Evolutionary conservation across 2,329 filamentous ascomycete species (phyloP), one percentile per base, ranked within the genome.

Genomic region (Cladosporium colombiae): DNA sequence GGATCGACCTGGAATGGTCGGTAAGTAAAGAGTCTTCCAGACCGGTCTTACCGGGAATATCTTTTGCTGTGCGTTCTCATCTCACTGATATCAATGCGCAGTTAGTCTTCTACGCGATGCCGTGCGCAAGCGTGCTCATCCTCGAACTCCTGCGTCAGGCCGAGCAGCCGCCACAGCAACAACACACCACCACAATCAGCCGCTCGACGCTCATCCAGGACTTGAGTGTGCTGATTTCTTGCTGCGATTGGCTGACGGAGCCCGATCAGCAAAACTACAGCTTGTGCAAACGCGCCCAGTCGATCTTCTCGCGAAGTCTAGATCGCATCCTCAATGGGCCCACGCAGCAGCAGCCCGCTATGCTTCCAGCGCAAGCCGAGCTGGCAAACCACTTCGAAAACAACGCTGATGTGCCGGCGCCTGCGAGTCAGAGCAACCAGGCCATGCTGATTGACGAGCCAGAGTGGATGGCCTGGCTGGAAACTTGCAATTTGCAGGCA

Each of bases 111-210:
- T 65, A 58, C 50, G 66, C 66, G 21, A 65, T 67, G 57, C 66
- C 66, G 2, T 67, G 66, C 49, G 66, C 66, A 25, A 67, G 66
- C 44, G 44, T 67, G 5, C 62, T 67, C 3, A 60, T 65, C 25
- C 62, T 67, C n/a, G 66, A 67, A 44, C 66, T 67, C 31, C 46
- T 67, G 4, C 62, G 62, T 21, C 63, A 65, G 35, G 21, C n/a
- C n/a, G 50, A 65, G n/a, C 53, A 56, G 1, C 29, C 53, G 1
- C 29, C 53, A 23, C 55, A 57, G 21, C 55, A n/a, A n/a, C 21
- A 62, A 29, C 27, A 29, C 27, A 29, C 27, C 46, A 27, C 35
- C n/a, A 14, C 53, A 8, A 25, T 53, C 33, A 58, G 57, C 29
- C 62, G 66, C n/a, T 57, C 62, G 23, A 52, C 52, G 0, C 53